Evolutionary conservation across 805 yeast genomes (phyloP).

Genomic region (Debaryomyces prosopidis): DNA sequence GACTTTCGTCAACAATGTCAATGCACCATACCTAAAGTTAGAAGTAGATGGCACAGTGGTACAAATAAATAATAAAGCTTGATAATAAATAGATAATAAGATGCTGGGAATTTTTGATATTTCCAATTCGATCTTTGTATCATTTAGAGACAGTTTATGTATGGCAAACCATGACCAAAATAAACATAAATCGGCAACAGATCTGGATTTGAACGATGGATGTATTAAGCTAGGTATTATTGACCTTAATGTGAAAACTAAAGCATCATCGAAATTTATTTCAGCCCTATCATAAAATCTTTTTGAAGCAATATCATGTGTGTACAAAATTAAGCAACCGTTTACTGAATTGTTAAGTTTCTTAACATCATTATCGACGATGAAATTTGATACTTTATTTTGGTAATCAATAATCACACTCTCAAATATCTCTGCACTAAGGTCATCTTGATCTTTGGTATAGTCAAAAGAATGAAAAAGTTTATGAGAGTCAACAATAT

Average conservation of each 20-base stretch:
- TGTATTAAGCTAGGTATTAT: slow-evolving; percentile 38
- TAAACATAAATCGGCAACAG: slow-evolving; percentile 27
- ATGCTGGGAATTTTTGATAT: slow-evolving; percentile 30
- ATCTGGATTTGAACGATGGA: slow-evolving; percentile 17
- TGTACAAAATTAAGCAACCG: slow-evolving; percentile 25
- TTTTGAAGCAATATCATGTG: slow-evolving; percentile 16
- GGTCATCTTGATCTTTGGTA: slow-evolving; percentile 19
- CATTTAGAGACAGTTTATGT: slow-evolving; percentile 14
- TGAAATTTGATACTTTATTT: slow-evolving; percentile 23
- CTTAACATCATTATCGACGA: slow-evolving; percentile 26
- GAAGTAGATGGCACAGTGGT: slow-evolving; percentile 19
- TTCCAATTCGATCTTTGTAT: slow-evolving; percentile 25
- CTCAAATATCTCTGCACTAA: slow-evolving; percentile 41
- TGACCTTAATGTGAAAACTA: slow-evolving; percentile 25
- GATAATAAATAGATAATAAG: slow-evolving; percentile 31
- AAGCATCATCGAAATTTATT: slow-evolving; percentile 20
- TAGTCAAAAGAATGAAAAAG: slow-evolving; percentile 39
- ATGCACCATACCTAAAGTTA: slow-evolving; percentile 42
- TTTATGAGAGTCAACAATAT: slow-evolving; percentile 35
- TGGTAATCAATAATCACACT: slow-evolving; percentile 44
- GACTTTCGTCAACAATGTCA: slow-evolving; percentile 64
- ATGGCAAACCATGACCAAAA: slow-evolving; percentile 43
- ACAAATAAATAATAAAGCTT: slow-evolving; percentile 24
- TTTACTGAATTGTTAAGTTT: slow-evolving; percentile 28
- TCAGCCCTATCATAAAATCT: slow-evolving; percentile 15